These are phyloP conservation scores for Cerrena zonata DNA, from an alignment of 1,284 basidiomycete species.

Conservation along the genomic window DNA sequence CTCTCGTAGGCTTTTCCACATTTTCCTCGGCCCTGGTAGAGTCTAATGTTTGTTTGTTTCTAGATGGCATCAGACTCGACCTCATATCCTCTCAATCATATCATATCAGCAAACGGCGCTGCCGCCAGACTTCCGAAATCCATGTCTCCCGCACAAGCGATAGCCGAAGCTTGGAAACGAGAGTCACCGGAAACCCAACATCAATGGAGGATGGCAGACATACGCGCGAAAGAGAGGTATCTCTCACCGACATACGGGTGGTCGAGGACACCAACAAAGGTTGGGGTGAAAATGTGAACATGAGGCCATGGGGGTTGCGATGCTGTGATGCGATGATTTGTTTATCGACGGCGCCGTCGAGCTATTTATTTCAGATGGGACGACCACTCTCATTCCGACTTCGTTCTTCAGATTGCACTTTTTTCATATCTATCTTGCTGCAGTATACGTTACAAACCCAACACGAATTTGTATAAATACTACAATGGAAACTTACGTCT, in stretches of 20 bases:
- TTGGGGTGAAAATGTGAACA: conserved; percentile 12
- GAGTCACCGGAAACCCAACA: conserved; percentile 53
- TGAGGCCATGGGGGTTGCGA: conserved; percentile 7
- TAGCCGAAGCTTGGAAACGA: conserved; percentile 60
- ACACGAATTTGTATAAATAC: conserved; percentile 3
- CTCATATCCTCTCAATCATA: conserved; percentile 22
- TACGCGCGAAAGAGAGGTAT: conserved; percentile 35
- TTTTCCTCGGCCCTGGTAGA: conserved; percentile 10
- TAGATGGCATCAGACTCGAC: conserved; percentile 35
- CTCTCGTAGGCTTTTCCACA: conserved; percentile 22
- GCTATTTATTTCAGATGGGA: conserved; percentile 3
- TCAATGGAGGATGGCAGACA: conserved; percentile 51
- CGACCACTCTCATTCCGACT: conserved; percentile 1
- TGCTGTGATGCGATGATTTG: conserved; percentile 5
- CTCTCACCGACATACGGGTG: conserved; percentile 23
- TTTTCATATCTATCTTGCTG: conserved; percentile 5
- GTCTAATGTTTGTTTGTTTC: conserved; percentile 5
- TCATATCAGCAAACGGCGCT: conserved; percentile 15
- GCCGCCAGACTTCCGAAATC: conserved; percentile 20
- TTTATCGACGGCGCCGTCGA: not conserved
- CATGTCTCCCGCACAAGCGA: conserved; percentile 51
- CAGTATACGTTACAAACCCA: conserved; percentile 1
- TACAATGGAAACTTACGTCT: not conserved
- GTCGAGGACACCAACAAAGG: conserved; percentile 17
- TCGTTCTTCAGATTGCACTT: not conserved